Base-by-base conservation (phyloP, 108 stramenopile species). In the Nitzschia putrida region DNA sequence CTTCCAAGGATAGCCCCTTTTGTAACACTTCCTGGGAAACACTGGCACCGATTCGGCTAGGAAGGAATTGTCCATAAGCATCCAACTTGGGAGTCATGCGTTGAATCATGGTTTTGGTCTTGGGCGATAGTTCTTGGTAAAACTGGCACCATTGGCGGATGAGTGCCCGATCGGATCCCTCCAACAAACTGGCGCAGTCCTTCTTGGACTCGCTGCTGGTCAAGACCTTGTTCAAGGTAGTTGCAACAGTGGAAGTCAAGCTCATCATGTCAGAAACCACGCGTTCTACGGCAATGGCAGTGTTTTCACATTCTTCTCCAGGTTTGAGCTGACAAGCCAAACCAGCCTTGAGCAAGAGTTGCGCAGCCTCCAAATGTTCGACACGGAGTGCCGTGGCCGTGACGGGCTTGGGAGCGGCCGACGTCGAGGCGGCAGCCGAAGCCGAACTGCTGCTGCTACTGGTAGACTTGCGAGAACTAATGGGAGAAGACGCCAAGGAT, bases 221-320 rank as follows among this genome's bases (percentile, higher is more conserved):
- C 22, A 95, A 69, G 21, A 85, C 89, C 18, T 84, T 68, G 57
- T 87, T 91, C 60, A 95, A 69, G 6, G 94, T 88, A 40, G 71
- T 75, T 8, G 89, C 90, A 21, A 88, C 87, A 8, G 88, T 88
- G n/a, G 81, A 65, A 49, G 87, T 82, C 55, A 95, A 72, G 41
- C 80, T 83, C 72, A 92, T 92, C 34, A 95, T 68, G 80, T 95
- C 94, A 34, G 86, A 85, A 10, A 82, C 94, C 4, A 92, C 94
- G 24, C 94, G 85, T 72, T 95, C 94, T 34, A 86, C 88, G 44
- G 89, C 88, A 69, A 91, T 82, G 26, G 90, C 91, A 12, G 94
- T 95, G 72, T 88, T 87, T 78, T 95, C 94, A 66, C 82, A 85
- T 60, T 88, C 94, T 53, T 95, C 94, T 8, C 91, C 91, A 55